Evolutionary conservation across 2,329 filamentous ascomycete genomes (phyloP), one percentile per base, ranked within the genome.

Genomic region (Xylariales sp.): DNA sequence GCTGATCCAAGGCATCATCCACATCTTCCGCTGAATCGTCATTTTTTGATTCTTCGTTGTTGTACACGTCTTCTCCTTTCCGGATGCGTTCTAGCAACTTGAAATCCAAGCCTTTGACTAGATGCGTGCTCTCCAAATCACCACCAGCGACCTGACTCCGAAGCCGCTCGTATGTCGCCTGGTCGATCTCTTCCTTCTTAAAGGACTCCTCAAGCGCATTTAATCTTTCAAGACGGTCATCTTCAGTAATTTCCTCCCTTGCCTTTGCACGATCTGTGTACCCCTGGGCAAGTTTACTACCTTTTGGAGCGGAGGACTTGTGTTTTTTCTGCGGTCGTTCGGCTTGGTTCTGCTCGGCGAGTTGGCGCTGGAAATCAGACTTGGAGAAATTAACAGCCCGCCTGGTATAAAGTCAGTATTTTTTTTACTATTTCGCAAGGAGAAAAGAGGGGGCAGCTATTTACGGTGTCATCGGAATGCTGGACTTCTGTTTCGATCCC

Each of bases 381-480:
- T 76, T 73, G 27, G 66, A 57, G 6, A 62, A 55, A 29, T 69
- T 70, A 11, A 89, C 71, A 17, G 83, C 79, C 35, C 88, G 85
- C 12, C 83, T 86, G 11, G 41, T 30, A 42, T 18, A 11, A n/a
- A n/a, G n/a, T n/a, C n/a, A n/a, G n/a, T n/a, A n/a, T n/a, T n/a
- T 19, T 5, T n/a, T 39, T 30, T 10, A 49, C 63, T 38, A 63
- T 18, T 11, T 38, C 28, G 33, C 29, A 33, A 39, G 31, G 4
- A 7, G 6, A n/a, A 36, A 15, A 38, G 33, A 12, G 30, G 2
- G 14, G 27, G 30, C 19, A 21, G 20, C 10, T 31, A 70, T 81
- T 53, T 73, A 89, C 83, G 91, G 91, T 33, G 91, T 96, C 91
- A 96, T 96, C 40, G 88, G 88, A 44, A 95, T 91, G 61, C 78